A percentile compares a stretch with the other conserved stretches of the same genome.
These are phyloP conservation scores for Bombardia bombarda DNA, from an alignment of 495 filamentous ascomycete species.

Conservation along the genomic window DNA sequence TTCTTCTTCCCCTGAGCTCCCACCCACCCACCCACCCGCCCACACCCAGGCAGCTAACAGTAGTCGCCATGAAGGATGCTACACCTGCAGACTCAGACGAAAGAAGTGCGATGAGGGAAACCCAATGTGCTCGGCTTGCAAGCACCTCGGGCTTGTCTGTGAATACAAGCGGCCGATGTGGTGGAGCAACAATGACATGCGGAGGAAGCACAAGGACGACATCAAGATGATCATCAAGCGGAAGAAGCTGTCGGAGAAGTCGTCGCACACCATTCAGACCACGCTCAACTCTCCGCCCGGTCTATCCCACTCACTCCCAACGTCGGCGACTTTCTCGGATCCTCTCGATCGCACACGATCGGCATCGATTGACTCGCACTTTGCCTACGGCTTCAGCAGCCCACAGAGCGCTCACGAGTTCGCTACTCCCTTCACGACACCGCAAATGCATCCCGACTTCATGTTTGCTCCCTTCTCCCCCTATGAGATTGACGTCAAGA, in stretches of 20 bases:
- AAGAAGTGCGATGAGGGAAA: conserved; percentile 98
- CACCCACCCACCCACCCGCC: neutral
- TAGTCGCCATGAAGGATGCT: conserved; percentile 63
- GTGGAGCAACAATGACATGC: conserved; percentile 89
- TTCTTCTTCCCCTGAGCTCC: neutral
- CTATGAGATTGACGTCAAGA: conserved; percentile 93
- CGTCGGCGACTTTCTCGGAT: conserved; percentile 71
- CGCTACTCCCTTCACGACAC: conserved; percentile 52
- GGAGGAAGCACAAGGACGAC: conserved; percentile 79
- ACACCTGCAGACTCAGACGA: conserved; percentile 86
- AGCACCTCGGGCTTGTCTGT: conserved; percentile 75
- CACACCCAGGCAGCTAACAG: conserved; percentile 18
- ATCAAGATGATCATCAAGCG: conserved; percentile 98
- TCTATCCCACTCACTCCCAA: conserved; percentile 72
- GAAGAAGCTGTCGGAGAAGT: conserved; percentile 88
- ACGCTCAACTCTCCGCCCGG: conserved; percentile 62
- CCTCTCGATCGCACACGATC: conserved; percentile 62
- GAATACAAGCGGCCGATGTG: conserved; percentile 95
- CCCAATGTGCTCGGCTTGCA: conserved; percentile 80
- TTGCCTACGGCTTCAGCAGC: conserved; percentile 67
- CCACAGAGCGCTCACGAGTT: conserved; percentile 51
- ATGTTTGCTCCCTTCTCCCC: conserved; percentile 54
- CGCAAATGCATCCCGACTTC: conserved; percentile 39
- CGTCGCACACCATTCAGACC: conserved; percentile 47
- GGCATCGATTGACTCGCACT: conserved; percentile 70